Base-by-base conservation (phyloP, 306 rosid species). In the Mucuna pruriens region DNA sequence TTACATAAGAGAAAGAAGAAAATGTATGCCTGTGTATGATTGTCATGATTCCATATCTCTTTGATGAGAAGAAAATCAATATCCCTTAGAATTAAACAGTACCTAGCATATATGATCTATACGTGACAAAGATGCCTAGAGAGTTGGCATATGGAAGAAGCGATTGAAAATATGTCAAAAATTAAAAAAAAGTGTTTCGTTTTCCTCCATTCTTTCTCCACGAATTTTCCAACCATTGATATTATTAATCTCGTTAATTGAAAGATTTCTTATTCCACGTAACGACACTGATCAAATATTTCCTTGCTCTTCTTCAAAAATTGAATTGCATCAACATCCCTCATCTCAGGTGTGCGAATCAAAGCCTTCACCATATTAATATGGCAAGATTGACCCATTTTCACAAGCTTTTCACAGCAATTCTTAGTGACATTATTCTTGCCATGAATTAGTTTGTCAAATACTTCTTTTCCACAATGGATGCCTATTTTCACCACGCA, bases 331-430 rank as follows among this genome's bases (percentile, higher is more conserved):
- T 77, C 10, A 1, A 9, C 34, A 25, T 42, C 11, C 46, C 19
- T 83, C 71, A 83, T 19, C 13, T 72, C 58, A 0, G 69, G 51
- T 2, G 19, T 52, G 26, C 86, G 83, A 71, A 77, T 45, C 34
- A 78, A 60, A 31, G 61, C 54, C 29, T 83, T 78, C 0, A 20
- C 57, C 33, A 83, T 17, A 63, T 25, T 31, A 6, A 0, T 2
- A 83, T 72, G 63, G n/a, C 86, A 83, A 11, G 15, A 6, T 33
- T 52, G 0, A 44, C 85, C 82, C 38, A 40, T 51, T 16, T 19
- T 23, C 69, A 64, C 76, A 54, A 83, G 55, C 1, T 64, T 72
- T 44, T 3, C 38, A 72, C 83, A 78, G 19, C 80, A 78, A 4
- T 31, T 2, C 16, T 72, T n/a, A 23, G 15, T 3, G 29, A 63